Evolutionary conservation across 2,329 filamentous ascomycete genomes (phyloP).

Genomic region (Aureobasidium uvarum): DNA sequence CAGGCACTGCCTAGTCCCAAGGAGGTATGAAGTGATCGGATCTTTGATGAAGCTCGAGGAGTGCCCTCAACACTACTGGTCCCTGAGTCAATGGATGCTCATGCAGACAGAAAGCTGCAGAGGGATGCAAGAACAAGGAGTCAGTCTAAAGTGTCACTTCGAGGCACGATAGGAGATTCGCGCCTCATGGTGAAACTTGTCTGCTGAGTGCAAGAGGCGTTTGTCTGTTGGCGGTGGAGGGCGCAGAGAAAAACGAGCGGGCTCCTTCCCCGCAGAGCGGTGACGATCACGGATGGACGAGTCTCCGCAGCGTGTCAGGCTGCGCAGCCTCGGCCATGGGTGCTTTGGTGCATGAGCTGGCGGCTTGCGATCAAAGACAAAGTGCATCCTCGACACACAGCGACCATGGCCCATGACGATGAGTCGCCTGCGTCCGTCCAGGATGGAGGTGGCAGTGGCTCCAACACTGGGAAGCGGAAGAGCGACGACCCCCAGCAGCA

Average conservation of each 20-base stretch:
- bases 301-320: background rate
- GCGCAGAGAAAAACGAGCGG: background rate
- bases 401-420: background rate
- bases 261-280: conserved; percentile 10
- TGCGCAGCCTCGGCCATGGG: background rate
- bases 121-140: background rate
- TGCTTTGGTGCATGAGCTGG: background rate
- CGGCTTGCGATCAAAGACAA: background rate
- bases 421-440: conserved; percentile 11
- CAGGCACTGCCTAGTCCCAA: background rate
- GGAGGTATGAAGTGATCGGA: background rate
- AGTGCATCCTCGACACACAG: background rate
- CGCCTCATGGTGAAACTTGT: no score
- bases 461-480: conserved; percentile 42
- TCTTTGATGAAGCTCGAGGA: no score
- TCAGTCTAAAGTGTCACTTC: no score
- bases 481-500: conserved; percentile 40
- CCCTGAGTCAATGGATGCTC: background rate
- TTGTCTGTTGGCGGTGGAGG: background rate
- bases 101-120: background rate
- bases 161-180: no score
- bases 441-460: background rate
- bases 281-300: background rate
- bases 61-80: background rate
- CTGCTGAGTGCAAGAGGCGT: background rate